Conservation (phyloP, 2,329 filamentous ascomycete genomes). For the Hymenoscyphus infarciens region DNA sequence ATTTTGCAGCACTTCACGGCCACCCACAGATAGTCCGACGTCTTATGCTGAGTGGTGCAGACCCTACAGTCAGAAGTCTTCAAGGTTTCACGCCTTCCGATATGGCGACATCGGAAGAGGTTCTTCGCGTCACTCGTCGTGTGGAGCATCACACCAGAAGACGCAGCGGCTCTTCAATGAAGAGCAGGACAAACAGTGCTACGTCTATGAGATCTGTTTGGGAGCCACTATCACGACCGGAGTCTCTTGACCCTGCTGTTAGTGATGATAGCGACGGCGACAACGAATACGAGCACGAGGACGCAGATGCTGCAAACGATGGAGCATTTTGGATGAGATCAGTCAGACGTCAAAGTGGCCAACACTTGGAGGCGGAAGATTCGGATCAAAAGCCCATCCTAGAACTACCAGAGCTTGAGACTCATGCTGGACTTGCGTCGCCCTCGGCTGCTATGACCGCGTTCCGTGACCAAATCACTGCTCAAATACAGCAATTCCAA, state of each 20-base stretch:
- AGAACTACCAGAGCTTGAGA: constrained; percentile 24
- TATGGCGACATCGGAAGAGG: constrained; percentile 61
- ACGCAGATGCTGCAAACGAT: constrained; percentile 30
- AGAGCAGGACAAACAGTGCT: constrained; percentile 62
- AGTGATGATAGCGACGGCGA: constrained; percentile 42
- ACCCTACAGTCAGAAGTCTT: constrained; percentile 65
- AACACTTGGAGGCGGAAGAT: constrained; percentile 20
- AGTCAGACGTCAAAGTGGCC: constrained; percentile 33
- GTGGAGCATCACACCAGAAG: constrained; percentile 61
- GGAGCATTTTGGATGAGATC: constrained; percentile 35
- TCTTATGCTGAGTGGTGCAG: constrained; percentile 69
- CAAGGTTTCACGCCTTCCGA: constrained; percentile 70
- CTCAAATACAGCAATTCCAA: constrained; percentile 74
- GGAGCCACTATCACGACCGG: constrained; percentile 51
- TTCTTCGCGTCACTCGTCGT: constrained; percentile 60
- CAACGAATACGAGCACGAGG: constrained; percentile 37
- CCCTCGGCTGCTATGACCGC: constrained; percentile 63
- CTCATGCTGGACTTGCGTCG: constrained; percentile 40
- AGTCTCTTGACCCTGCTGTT: constrained; percentile 37
- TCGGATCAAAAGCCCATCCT: constrained; percentile 25
- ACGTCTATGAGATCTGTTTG: constrained; percentile 65
- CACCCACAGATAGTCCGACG: constrained; percentile 73
- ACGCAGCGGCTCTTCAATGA: constrained; percentile 58
- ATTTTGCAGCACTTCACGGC: constrained; percentile 74
- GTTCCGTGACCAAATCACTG: constrained; percentile 68